These are phyloP conservation scores for Epichloe hybrida DNA, from an alignment of 2,329 filamentous ascomycete species.

Conservation along the genomic window DNA sequence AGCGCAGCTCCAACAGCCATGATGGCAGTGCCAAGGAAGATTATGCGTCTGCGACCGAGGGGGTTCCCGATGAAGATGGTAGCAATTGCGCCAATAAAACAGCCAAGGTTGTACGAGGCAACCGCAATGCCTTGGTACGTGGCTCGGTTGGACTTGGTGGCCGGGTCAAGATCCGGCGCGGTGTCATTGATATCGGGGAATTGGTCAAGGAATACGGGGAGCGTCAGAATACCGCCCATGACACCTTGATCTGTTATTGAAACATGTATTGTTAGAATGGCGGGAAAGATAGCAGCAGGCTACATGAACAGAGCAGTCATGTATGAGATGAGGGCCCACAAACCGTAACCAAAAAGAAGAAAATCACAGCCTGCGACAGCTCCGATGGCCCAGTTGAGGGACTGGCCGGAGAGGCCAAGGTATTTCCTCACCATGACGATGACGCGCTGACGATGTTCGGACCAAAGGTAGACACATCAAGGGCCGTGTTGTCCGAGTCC, in stretches of 20 bases:
- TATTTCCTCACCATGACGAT: constrained; percentile 29
- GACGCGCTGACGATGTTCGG: background rate
- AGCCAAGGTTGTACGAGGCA: constrained; percentile 46
- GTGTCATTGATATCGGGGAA: constrained; percentile 40
- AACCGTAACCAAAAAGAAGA: constrained; percentile 46
- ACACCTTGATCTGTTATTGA: constrained; percentile 52
- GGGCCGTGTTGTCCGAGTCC: background rate
- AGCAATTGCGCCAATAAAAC: constrained; percentile 50
- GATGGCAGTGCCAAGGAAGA: constrained; percentile 45
- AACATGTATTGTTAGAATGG: background rate
- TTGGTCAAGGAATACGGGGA: constrained; percentile 43
- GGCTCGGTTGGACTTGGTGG: constrained; percentile 28
- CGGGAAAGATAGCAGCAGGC: too few species aligned
- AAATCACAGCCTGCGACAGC: constrained; percentile 63
- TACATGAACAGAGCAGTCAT: background rate
- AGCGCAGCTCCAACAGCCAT: constrained; percentile 45
- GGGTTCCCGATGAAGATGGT: constrained; percentile 52
- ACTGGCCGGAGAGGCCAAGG: constrained; percentile 51
- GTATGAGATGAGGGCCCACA: constrained; percentile 4
- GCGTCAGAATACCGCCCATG: constrained; percentile 61
- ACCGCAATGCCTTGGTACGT: constrained; percentile 41
- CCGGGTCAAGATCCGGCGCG: constrained; percentile 20
- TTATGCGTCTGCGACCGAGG: constrained; percentile 44
- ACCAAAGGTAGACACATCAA: background rate
- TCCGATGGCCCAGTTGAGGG: constrained; percentile 55